These are phyloP conservation scores for Flaveria trinervia DNA, from an alignment of 129 eudicot genomes.

Conservation along the genomic window DNA sequence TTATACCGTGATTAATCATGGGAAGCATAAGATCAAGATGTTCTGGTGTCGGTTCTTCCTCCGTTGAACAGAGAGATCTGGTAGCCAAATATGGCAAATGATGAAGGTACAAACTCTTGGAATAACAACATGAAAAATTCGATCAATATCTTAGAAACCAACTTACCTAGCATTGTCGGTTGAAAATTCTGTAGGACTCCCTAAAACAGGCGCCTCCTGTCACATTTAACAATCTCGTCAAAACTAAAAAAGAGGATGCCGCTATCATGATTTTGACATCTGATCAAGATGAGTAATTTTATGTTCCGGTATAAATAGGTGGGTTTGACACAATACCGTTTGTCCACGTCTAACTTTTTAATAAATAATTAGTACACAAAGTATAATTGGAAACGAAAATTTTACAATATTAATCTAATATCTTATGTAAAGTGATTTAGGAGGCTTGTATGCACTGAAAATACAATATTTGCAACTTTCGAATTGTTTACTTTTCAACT, in stretches of 20 bases:
- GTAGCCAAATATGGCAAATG: slow-evolving; percentile 15
- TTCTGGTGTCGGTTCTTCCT: slow-evolving; percentile 50
- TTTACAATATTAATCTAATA: background rate
- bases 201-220: slow-evolving; percentile 74
- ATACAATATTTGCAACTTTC: background rate
- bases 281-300: background rate
- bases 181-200: slow-evolving; percentile 60
- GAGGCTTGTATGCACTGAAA: background rate
- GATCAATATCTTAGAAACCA: slow-evolving; percentile 11
- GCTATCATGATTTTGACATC: slow-evolving; percentile 15
- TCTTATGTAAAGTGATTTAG: background rate
- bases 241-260: background rate
- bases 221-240: slow-evolving; percentile 36
- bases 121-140: background rate
- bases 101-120: slow-evolving; percentile 17
- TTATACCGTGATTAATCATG: slow-evolving; percentile 42
- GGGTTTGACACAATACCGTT: background rate
- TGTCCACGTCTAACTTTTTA: background rate
- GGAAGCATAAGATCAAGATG: slow-evolving; percentile 45
- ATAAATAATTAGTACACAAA: background rate
- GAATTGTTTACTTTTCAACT: background rate
- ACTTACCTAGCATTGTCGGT: slow-evolving; percentile 51
- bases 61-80: slow-evolving; percentile 52
- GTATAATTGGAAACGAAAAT: background rate
- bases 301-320: background rate